Base-by-base conservation (phyloP, 495 filamentous ascomycete species). In the Parachaetomium inaequale region DNA sequence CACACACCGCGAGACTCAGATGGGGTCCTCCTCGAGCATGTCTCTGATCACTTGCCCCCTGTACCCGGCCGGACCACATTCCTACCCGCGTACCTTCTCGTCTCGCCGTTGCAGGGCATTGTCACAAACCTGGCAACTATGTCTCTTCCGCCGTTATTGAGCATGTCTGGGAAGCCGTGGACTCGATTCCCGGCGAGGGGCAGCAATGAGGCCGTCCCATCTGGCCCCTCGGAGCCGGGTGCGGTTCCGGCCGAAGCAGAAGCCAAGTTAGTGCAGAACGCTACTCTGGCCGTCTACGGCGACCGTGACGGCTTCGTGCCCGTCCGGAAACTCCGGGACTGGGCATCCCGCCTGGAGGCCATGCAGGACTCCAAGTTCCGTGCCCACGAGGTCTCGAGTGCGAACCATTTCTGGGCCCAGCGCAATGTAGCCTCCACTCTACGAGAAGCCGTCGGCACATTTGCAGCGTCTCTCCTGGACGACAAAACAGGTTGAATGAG, bases 351-450 rank as follows among this genome's bases (percentile, higher is more conserved):
- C 59, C 75, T 95, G 61, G 62, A 70, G 6, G 65, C 63, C 8
- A 66, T 65, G 0, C 70, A 70, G 14, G 72, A 66, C 28, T 76
- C 73, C 36, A 72, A 63, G 52, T 88, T 87, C 59, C 70, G 72
- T 7, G 78, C 73, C 58, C 75, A 79, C 31, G 85, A 90, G 67
- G 80, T 96, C 47, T 71, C 74, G 21, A 83, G 83, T 6, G 92
- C 88, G 10, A 90, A 88, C 4, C 92, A 96, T 74, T 96, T 96
- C 67, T 96, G 92, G 91, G 70, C 77, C 25, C 88, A 93, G 66
- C 68, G 80, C 6, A 86, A 84, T 5, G 86, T 81, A n/a, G 76
- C 82, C 66, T 63, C 68, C 42, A 75, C 80, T 62, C 76, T 93
- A 32, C 31, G 59, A 15, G 64, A 80, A 68, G 75, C 69, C 42